These are phyloP conservation scores for Exophiala phaeomuriformis DNA, from an alignment of 2,329 filamentous ascomycete species.

Conservation along the genomic window DNA sequence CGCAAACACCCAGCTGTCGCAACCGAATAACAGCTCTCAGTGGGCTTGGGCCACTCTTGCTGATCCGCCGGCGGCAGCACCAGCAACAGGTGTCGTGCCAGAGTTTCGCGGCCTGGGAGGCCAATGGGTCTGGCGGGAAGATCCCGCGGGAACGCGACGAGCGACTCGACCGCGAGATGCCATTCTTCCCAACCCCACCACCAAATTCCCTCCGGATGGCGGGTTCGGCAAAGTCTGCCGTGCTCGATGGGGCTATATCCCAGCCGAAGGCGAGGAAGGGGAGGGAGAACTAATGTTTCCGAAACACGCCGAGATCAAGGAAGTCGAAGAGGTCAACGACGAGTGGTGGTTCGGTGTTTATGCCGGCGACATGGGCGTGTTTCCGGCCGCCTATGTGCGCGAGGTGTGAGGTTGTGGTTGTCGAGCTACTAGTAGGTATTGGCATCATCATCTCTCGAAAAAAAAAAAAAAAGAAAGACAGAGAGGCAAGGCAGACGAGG, in stretches of 20 bases:
- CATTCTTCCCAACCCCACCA: constrained; percentile 7
- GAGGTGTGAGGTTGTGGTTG: constrained; percentile 27
- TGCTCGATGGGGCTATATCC: constrained; percentile 74
- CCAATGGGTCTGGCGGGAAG: constrained; percentile 27
- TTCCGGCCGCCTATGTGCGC: constrained; percentile 69
- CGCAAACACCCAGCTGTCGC: constrained; percentile 7
- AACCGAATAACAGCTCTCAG: constrained; percentile 1
- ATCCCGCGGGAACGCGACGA: constrained; percentile 12
- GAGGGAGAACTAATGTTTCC: constrained; percentile 68
- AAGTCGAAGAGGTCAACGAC: constrained; percentile 79
- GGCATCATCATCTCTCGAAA: no score
- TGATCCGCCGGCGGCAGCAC: background rate
- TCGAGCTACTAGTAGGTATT: no score
- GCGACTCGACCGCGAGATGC: constrained; percentile 10
- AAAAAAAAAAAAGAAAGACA: no score
- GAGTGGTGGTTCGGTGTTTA: constrained; percentile 88
- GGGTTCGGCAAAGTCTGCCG: constrained; percentile 58
- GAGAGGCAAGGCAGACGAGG: no score
- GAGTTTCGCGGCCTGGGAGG: constrained; percentile 7
- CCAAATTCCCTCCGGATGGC: constrained; percentile 64
- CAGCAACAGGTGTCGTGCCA: no score
- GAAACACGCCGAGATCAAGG: constrained; percentile 69
- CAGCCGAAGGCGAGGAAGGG: constrained; percentile 48
- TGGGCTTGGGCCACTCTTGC: background rate
- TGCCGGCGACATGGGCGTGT: constrained; percentile 69